Conservation (phyloP, 805 yeast genomes). For the Nakazawaea holstii region DNA sequence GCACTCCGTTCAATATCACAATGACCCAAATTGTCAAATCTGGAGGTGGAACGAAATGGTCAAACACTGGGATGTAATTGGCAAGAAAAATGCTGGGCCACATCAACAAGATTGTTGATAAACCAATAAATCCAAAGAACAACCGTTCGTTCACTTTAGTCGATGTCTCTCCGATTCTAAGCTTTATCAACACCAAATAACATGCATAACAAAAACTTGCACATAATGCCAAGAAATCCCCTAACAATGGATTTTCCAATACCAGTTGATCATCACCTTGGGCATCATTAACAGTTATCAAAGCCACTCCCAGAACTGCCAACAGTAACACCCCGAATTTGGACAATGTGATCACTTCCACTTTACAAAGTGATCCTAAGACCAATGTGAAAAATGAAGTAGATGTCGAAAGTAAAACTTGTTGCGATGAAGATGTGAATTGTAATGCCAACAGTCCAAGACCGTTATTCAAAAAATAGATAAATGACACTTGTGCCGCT, state of each 20-base stretch:
- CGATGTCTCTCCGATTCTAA: slow-evolving; percentile 38
- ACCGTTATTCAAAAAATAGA: slow-evolving; percentile 37
- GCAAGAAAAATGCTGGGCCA: slow-evolving; percentile 33
- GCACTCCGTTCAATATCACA: slow-evolving; percentile 35
- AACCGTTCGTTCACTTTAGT: slow-evolving; percentile 39
- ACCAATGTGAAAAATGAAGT: slow-evolving; percentile 46
- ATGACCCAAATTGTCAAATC: slow-evolving; percentile 26
- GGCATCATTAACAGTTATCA: slow-evolving; percentile 33
- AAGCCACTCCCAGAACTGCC: slow-evolving; percentile 41
- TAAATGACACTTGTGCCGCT: slow-evolving; percentile 33
- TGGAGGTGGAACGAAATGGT: slow-evolving; percentile 36
- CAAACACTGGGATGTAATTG: slow-evolving; percentile 30
- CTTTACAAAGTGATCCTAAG: slow-evolving; percentile 33
- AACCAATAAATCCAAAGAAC: slow-evolving; percentile 43
- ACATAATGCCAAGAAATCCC: slow-evolving; percentile 37
- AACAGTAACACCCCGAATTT: slow-evolving; percentile 37
- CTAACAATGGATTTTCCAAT: slow-evolving; percentile 31
- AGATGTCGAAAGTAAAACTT: slow-evolving; percentile 44
- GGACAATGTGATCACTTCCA: slow-evolving; percentile 35
- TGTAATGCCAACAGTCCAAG: slow-evolving; percentile 36
- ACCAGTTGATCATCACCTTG: neutral
- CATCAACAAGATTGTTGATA: slow-evolving; percentile 32
- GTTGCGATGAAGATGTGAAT: slow-evolving; percentile 49
- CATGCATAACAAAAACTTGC: slow-evolving; percentile 44
- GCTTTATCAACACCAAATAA: slow-evolving; percentile 37